Conservation (phyloP, 2,329 filamentous ascomycete species). For the Penicillium sp. region DNA sequence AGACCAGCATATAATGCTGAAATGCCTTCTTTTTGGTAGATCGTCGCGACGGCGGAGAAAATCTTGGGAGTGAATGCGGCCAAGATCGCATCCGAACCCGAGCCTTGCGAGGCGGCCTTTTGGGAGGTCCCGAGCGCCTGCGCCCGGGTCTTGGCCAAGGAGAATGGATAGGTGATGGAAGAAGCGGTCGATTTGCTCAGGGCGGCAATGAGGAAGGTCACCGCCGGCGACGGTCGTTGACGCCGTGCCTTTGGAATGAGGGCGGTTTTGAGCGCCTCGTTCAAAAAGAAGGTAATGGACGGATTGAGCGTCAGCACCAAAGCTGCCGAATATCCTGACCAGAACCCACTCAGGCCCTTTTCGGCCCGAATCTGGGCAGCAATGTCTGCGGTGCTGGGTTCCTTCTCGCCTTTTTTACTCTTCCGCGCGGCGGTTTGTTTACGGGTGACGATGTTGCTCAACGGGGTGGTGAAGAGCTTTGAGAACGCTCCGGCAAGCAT, state of each 20-base stretch:
- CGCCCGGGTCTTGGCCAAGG: slow-evolving; percentile 72
- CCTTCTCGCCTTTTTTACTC: slow-evolving; percentile 2
- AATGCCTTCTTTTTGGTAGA: slow-evolving; percentile 59
- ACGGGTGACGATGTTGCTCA: slow-evolving; percentile 74
- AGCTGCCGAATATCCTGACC: slow-evolving; percentile 80
- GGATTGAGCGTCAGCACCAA: slow-evolving; percentile 79
- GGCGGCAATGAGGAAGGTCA: slow-evolving; percentile 65
- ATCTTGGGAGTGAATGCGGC: slow-evolving; percentile 45
- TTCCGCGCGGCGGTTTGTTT: slow-evolving; percentile 59
- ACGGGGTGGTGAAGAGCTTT: slow-evolving; percentile 70
- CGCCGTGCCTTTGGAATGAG: slow-evolving; percentile 51
- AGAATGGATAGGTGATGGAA: slow-evolving; percentile 75
- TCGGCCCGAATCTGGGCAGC: slow-evolving; percentile 59
- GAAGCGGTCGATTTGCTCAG: slow-evolving; percentile 72
- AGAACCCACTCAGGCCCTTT: slow-evolving; percentile 69
- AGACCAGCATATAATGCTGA: slow-evolving; percentile 69
- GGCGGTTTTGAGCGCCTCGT: slow-evolving; percentile 61
- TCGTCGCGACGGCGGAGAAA: slow-evolving; percentile 56
- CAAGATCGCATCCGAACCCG: slow-evolving; percentile 1
- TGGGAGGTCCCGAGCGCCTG: slow-evolving; percentile 49
- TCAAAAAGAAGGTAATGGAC: slow-evolving; percentile 76
- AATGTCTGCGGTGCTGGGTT: slow-evolving; percentile 49
- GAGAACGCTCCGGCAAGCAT: slow-evolving; percentile 64
- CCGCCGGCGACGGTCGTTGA: slow-evolving; percentile 47
- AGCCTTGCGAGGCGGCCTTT: slow-evolving; percentile 9